These are phyloP conservation scores for Geotrichum aggregatum DNA, from an alignment of 1,139 yeast genomes.

Conservation along the genomic window DNA sequence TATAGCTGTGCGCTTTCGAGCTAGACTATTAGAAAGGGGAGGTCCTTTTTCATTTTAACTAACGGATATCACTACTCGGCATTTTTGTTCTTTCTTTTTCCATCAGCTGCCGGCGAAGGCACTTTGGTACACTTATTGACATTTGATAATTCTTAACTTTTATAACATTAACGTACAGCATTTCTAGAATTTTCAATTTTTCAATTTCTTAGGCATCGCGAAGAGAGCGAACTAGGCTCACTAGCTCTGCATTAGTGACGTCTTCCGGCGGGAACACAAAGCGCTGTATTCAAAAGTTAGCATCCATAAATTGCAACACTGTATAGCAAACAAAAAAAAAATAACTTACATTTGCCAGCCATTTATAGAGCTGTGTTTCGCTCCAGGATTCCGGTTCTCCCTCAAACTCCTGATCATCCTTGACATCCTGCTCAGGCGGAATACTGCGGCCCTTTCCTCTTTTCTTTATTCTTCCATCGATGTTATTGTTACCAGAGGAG, in stretches of 20 bases:
- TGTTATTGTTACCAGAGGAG: neutral
- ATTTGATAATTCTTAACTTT: too few relatives aligned
- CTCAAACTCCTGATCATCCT: neutral
- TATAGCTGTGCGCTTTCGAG: conserved; percentile 29
- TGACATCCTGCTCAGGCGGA: conserved; percentile 1
- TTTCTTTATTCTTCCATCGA: neutral
- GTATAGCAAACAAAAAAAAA: neutral
- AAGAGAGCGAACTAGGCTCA: conserved; percentile 24
- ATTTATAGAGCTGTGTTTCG: conserved; percentile 25
- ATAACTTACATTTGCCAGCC: conserved; percentile 27
- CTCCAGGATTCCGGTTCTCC: conserved; percentile 27
- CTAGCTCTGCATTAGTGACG: conserved; percentile 26
- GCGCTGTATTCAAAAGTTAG: conserved; percentile 23
- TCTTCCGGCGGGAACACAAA: conserved; percentile 30
- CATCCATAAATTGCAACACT: neutral
- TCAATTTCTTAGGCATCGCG: neutral
- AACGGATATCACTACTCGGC: neutral
- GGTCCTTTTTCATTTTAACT: too few relatives aligned
- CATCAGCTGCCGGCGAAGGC: too few relatives aligned
- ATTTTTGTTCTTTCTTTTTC: too few relatives aligned
- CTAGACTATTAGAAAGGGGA: too few relatives aligned
- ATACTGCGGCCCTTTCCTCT: too few relatives aligned
- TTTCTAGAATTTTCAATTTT: too few relatives aligned
- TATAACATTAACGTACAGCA: too few relatives aligned
- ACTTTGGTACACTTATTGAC: neutral